Evolutionary conservation across 2,329 filamentous ascomycete genomes (phyloP), one percentile per base, ranked within the genome.

Genomic region (Sporothrix schenckii): DNA sequence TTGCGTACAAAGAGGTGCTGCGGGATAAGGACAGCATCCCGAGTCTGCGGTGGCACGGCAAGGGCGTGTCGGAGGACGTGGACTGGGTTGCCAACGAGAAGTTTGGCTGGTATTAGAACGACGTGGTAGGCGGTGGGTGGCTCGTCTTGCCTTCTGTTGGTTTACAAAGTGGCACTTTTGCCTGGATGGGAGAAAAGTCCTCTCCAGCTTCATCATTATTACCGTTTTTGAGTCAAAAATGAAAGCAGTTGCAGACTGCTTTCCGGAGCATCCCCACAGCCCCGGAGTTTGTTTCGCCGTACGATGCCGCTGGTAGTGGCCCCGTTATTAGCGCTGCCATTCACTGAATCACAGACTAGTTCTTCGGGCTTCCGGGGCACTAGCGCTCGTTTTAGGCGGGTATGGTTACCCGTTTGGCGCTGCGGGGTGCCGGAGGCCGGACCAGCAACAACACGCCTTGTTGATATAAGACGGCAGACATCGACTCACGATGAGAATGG

Each of bases 71-170:
- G 0, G 81, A 83, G 6, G 81, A 86, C 30, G 80, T 92, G 6
- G 87, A 91, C 66, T 94, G 92, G 91, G 80, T 92, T 66, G 86
- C 84, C 14, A 92, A 91, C 76, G 91, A 94, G 80, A 93, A 92
- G 80, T 93, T 87, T 80, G 90, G 84, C 0, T 94, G 91, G 91
- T 72, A 66, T 13, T 72, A 66, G 49, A 30, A 10, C 4, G 19
- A 27, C 7, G 49, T 49, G 49, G 49, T 7, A 50, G 49, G 49
- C 49, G 44, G 14, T 49, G 19, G 44, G 14, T 19, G 44, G 19
- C 19, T 3, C 16, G 7, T n/a, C 19, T n/a, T n/a, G 49, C 4
- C 19, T 2, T 50, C 10, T 34, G 34, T 21, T 50, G 7, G 7
- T 9, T 21, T 50, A 9, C 9, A 16, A 50, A 50, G 16, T n/a